Base-by-base conservation (phyloP, 768 basidiomycete genomes). In the Gymnopilus dilepis region DNA sequence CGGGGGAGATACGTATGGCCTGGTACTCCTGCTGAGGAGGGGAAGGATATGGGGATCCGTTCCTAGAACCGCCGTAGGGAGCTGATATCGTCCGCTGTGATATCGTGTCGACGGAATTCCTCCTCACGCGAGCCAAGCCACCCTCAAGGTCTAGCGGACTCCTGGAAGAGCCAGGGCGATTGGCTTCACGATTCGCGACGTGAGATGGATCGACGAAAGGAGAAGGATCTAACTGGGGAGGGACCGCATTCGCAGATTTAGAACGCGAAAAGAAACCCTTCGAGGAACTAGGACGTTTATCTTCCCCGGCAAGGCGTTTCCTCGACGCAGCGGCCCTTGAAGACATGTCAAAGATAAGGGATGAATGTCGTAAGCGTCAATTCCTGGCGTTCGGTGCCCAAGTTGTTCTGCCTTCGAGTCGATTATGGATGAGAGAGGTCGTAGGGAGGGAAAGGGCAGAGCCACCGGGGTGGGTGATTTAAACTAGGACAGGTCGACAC, bases 291-390 rank as follows among this genome's bases (percentile, higher is more conserved):
- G 64, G 57, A 12, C 64, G 59, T 11, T 59, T 61, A 40, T 67
- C 59, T 50, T 69, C 62, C 22, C 60, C 59, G 30, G 48, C 48
- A 13, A 73, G 56, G 12, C 71, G 67, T 54, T 69, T 73, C 45
- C 73, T 66, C 6, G 67, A 65, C 19, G 69, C 69, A 12, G 73
- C 72, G 37, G 72, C 65, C 42, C 73, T 62, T 12, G 73, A 73
- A 21, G 73, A 72, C 73, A 74, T 74, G 24, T 61, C 21, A 58
- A 52, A 60, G 62, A 58, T 64, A 60, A 62, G 60, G 31, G 31
- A 11, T 34, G 42, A 22, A 64, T 64, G 60, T 64, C 66, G 64
- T 62, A 58, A 60, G 62, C 60, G 54, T 53, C 58, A 15, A 51
- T 58, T 56, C 45, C 60, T 51, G 42, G n/a, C 24, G 41, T 30